phyloP scores from a whole-genome alignment of 2,329 filamentous ascomycete species.

The Aspergillus sp. region DNA sequence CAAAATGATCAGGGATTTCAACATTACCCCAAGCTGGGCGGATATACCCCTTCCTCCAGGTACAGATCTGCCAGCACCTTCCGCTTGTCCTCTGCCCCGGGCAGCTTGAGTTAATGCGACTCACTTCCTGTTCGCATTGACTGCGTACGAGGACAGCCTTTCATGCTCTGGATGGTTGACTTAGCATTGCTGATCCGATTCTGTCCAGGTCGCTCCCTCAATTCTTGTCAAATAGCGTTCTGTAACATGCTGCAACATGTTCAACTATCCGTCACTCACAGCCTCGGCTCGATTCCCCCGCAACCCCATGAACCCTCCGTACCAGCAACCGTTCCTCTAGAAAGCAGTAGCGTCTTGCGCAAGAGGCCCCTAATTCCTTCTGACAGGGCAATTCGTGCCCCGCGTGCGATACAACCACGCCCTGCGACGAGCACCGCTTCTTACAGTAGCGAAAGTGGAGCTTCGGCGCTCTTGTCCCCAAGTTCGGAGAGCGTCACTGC shows the following conservation, averaged over 20 bases:
- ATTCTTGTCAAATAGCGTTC: conserved; percentile 40
- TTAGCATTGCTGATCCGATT: conserved; percentile 18
- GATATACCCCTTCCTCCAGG: conserved; percentile 48
- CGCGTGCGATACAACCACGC: conserved; percentile 45
- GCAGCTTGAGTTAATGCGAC: neutral
- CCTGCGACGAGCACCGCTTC: conserved; percentile 36
- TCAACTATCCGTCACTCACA: conserved; percentile 21
- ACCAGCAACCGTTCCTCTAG: conserved; percentile 26
- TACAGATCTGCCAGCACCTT: conserved; percentile 29
- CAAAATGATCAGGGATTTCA: conserved; percentile 41
- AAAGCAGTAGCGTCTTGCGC: conserved; percentile 27
- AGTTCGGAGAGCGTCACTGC: conserved; percentile 28
- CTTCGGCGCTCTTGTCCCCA: conserved; percentile 39
- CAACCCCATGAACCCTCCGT: conserved; percentile 26
- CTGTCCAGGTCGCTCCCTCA: conserved; percentile 41
- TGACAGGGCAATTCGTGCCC: conserved; percentile 33
- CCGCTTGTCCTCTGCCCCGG: conserved; percentile 7
- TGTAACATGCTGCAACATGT: conserved; percentile 36
- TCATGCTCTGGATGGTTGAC: neutral
- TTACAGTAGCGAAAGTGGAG: conserved; percentile 37
- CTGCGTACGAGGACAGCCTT: neutral
- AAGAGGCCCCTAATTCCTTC: conserved; percentile 36
- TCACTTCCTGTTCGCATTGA: conserved; percentile 1
- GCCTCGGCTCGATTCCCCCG: conserved; percentile 20
- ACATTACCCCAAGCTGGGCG: conserved; percentile 40